Base-by-base conservation (phyloP, 2,329 filamentous ascomycete species). In the Phialophora verrucosa region DNA sequence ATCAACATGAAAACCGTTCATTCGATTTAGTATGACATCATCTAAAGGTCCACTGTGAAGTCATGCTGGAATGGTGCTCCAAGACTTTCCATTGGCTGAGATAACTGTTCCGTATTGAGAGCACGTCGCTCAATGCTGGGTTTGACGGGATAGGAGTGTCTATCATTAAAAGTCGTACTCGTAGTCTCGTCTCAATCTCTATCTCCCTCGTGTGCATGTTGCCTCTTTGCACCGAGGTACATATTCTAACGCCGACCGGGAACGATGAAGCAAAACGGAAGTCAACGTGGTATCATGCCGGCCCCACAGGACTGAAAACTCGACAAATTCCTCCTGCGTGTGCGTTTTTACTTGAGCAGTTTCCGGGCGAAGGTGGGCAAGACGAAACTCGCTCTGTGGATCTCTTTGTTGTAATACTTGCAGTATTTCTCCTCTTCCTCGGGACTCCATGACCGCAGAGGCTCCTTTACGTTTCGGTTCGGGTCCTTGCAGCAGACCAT, bases 401-500 rank as follows among this genome's bases (percentile, higher is more conserved):
- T 94, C 78, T 96, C 92, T 78, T 92, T 86, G 84, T 93, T 98
- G 87, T 99, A 99, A 89, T 99, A 99, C 79, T 87, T 88, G 91
- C 92, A 97, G 75, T 94, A 84, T 81, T 92, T 90, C 77, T 92
- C 89, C 87, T 99, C 95, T 82, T 98, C 93, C 82, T 96, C 93
- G 71, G 85, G 78, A 70, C 88, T 85, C 90, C 93, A 96, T 75
- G 82, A 85, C 77, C 95, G 90, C 69, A 97, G 77, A 62, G 95
- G 95, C 81, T 89, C 91, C 80, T 87, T 92, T 78, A 98, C 87
- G 82, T 99, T 87, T 79, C 89, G 88, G 77, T 82, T 88, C 78
- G 88, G 84, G 78, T 98, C 94, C 88, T 99, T 98, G 90, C 87
- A 91, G 89, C 95, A 98, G 78, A 99, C 92, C 93, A 99, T 97